phyloP scores from a whole-genome alignment of 2,329 filamentous ascomycete genomes.

The Aspergillus melleus region DNA sequence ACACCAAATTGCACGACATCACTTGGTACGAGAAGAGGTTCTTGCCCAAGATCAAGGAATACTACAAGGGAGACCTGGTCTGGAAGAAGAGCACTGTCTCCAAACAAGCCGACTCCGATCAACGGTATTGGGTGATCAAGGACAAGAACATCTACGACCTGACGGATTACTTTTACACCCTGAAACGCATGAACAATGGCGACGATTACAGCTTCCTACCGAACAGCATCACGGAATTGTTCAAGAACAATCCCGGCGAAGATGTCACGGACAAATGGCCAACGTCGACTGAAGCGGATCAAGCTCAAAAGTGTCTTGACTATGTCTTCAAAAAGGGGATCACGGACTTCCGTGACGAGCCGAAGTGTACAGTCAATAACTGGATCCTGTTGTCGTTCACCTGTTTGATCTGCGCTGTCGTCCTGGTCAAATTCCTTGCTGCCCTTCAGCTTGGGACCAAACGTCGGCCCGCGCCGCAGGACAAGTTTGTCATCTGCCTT shows the following conservation, averaged over 20 bases:
- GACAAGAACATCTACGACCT: constrained; percentile 79
- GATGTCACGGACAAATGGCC: constrained; percentile 73
- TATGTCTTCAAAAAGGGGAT: constrained; percentile 81
- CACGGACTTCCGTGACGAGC: constrained; percentile 75
- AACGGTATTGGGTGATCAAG: constrained; percentile 78
- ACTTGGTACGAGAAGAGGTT: constrained; percentile 80
- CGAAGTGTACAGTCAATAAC: constrained; percentile 83
- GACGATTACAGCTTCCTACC: constrained; percentile 72
- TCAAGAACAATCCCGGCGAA: constrained; percentile 73
- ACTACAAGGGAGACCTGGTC: constrained; percentile 84
- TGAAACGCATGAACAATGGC: constrained; percentile 57
- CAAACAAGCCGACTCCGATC: constrained; percentile 64
- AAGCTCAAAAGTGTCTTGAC: constrained; percentile 77
- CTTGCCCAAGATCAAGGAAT: constrained; percentile 76
- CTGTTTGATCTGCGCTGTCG: constrained; percentile 77
- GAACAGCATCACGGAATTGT: constrained; percentile 62
- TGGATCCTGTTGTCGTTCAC: constrained; percentile 86
- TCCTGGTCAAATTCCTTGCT: constrained; percentile 84
- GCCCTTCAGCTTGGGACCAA: constrained; percentile 93
- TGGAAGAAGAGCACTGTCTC: constrained; percentile 62
- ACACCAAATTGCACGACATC: constrained; percentile 58
- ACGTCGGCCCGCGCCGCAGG: constrained; percentile 81
- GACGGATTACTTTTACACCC: constrained; percentile 85
- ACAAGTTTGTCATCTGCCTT: constrained; percentile 98
- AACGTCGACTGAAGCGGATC: constrained; percentile 51